Evolutionary conservation across 164 flowering plant genomes (phyloP).

Genomic region (Malania oleifera): DNA sequence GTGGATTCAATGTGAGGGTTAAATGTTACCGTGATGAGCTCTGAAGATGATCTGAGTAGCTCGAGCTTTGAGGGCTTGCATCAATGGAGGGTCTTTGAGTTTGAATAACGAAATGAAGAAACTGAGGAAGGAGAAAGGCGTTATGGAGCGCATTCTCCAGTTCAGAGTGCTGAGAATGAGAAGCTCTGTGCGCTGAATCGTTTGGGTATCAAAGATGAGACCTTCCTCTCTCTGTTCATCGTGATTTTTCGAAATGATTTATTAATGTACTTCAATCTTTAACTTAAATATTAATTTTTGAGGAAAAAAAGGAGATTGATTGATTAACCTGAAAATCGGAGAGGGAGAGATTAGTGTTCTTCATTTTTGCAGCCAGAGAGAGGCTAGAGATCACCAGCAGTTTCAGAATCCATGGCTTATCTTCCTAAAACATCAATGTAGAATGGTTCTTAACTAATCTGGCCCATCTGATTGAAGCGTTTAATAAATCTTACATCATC

Average conservation of each 20-base stretch:
- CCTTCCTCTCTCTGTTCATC: constrained; percentile 45
- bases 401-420: constrained; percentile 50
- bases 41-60: constrained; percentile 47
- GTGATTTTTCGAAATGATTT: neutral
- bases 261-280: too few species aligned
- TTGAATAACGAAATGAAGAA: constrained; percentile 47
- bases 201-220: constrained; percentile 40
- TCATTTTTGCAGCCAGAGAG: constrained; percentile 68
- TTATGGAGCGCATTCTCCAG: constrained; percentile 78
- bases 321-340: constrained; percentile 45
- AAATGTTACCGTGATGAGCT: constrained; percentile 49
- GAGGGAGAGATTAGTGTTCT: constrained; percentile 27
- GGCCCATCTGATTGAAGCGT: too few species aligned
- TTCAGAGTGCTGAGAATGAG: constrained; percentile 54
- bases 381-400: constrained; percentile 47
- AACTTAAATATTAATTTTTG: too few species aligned
- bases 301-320: neutral
- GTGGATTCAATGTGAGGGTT: neutral
- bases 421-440: constrained; percentile 30
- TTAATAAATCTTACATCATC: too few species aligned
- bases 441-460: constrained; percentile 4
- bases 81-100: constrained; percentile 34
- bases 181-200: constrained; percentile 52
- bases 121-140: constrained; percentile 56
- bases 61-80: constrained; percentile 38